Conservation (phyloP, 192 early-diverging fungal genomes). For the Entophlyctis helioformis region DNA sequence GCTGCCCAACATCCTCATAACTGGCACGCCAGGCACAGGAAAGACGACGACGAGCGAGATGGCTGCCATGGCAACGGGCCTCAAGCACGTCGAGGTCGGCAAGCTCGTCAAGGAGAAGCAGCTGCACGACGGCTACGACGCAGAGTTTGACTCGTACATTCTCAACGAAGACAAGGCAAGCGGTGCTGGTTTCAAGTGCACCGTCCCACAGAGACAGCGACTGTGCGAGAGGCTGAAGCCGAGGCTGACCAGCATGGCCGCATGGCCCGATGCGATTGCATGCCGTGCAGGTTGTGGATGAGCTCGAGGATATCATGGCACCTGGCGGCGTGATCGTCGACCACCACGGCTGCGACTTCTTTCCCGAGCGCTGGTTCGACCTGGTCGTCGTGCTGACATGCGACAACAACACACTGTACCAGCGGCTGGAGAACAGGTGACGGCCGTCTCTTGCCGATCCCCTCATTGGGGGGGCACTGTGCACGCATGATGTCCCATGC, state of each 20-base stretch:
- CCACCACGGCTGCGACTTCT: constrained; percentile 90
- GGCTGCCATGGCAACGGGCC: constrained; percentile 57
- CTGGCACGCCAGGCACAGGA: constrained; percentile 33
- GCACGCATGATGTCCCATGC: too few species aligned
- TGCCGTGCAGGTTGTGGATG: constrained; percentile 61
- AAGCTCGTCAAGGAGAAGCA: constrained; percentile 71
- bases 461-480: too few species aligned
- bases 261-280: not conserved
- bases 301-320: constrained; percentile 72
- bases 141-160: constrained; percentile 77
- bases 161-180: constrained; percentile 84
- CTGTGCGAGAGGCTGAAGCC: too few species aligned
- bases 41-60: constrained; percentile 58
- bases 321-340: constrained; percentile 82
- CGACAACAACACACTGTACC: constrained; percentile 65
- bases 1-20: constrained; percentile 28
- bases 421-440: constrained; percentile 66
- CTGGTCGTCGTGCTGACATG: constrained; percentile 83
- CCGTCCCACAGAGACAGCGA: too few species aligned
- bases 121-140: constrained; percentile 78
- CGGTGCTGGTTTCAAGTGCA: too few species aligned
- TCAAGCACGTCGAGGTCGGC: constrained; percentile 76
- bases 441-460: not conserved
- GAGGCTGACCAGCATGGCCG: too few species aligned
- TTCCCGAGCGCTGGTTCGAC: constrained; percentile 97